Evolutionary conservation across 768 basidiomycete species (phyloP).

Genomic region (Kwoniella sp.): DNA sequence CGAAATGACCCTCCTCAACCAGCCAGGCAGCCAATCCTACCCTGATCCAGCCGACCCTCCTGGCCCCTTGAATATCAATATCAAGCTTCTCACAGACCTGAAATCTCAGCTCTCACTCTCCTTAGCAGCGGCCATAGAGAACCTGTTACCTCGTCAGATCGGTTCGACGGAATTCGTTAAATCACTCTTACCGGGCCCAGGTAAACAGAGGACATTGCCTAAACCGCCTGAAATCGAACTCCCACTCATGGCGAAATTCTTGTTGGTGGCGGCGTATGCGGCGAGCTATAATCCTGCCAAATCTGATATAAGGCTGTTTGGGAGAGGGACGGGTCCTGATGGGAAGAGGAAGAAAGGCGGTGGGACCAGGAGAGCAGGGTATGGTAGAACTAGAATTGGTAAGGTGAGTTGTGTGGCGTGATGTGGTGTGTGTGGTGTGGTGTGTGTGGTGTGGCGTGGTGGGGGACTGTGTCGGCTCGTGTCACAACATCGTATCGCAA

Average conservation of each 20-base stretch:
- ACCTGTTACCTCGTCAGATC: constrained; percentile 36
- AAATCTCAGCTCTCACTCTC: constrained; percentile 48
- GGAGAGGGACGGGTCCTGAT: constrained; percentile 65
- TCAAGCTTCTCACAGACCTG: constrained; percentile 50
- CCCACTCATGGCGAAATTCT: constrained; percentile 62
- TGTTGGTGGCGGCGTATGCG: constrained; percentile 74
- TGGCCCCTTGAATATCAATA: constrained; percentile 36
- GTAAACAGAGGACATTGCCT: constrained; percentile 18
- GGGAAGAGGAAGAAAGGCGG: constrained; percentile 56
- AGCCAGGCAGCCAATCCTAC: not conserved
- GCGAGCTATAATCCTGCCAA: constrained; percentile 82
- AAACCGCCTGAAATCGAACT: constrained; percentile 35
- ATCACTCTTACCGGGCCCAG: constrained; percentile 17
- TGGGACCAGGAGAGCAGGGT: constrained; percentile 58
- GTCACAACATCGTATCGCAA: no score
- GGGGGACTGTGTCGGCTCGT: no score
- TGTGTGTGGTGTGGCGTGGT: no score
- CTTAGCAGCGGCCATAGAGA: constrained; percentile 44
- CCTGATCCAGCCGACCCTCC: constrained; percentile 20
- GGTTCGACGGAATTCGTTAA: constrained; percentile 35
- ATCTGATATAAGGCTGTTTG: constrained; percentile 80
- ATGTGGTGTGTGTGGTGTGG: no score
- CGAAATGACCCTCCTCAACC: constrained; percentile 29
- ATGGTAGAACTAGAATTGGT: constrained; percentile 42
- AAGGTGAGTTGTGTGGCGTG: constrained; percentile 42